Evolutionary conservation across 305 asterid species (phyloP), one percentile per base, ranked within the genome.

Genomic region (Fraxinus sp.): DNA sequence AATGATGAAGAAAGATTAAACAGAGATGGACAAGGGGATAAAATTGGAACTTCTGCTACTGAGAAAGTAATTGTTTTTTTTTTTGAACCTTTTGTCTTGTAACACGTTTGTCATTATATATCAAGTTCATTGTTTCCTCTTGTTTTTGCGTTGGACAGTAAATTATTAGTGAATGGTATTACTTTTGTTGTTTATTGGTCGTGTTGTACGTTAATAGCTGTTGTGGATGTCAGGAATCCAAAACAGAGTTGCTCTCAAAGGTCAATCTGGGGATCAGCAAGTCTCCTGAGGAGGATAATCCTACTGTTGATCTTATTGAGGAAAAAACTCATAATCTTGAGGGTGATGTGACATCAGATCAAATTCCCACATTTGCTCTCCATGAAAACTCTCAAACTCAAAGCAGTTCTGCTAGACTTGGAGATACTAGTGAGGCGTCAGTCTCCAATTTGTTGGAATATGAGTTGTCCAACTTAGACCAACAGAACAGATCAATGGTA

Each of bases 331-430:
- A 91, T 79, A 81, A 81, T 79, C 76, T 78, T 85, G 90, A 89
- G 80, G 94, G 89, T 79, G 93, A 91, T 82, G 81, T 68, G 81
- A 82, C 80, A 82, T 83, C 93, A 75, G 97, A 94, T 90, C 93
- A 90, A 84, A 95, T 92, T 79, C 93, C 91, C 78, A 92, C 99
- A 80, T 91, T 93, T 72, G 85, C 92, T 37, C 86, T 93, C 86
- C 96, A 86, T 82, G 95, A 92, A 80, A 94, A 91, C 79, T 84
- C 89, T 82, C 87, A 83, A 73, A 32, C 86, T 74, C 88, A 79
- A 70, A 52, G 85, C 79, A 85, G 82, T 86, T 83, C 90, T 8
- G 35, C 77, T 77, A 80, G 82, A 87, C 82, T 64, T 66, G 85
- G 88, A 78, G 87, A 85, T 89, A 86, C 85, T 80, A 83, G 85